Conservation (phyloP, 768 basidiomycete species). For the Tremella mesenterica region DNA sequence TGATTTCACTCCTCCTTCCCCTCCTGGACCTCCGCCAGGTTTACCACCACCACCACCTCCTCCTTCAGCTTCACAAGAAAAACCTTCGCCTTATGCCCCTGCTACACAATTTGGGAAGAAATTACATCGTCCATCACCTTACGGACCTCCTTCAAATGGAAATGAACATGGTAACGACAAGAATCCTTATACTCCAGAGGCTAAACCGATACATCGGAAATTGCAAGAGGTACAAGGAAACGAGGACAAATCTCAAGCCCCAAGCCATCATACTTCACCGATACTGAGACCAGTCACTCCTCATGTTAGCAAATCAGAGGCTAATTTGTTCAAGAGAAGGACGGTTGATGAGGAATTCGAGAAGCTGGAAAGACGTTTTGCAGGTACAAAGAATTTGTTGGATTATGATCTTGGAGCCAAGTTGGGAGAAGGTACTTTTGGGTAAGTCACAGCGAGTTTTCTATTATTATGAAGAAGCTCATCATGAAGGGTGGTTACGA, state of each 20-base stretch:
- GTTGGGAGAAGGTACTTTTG: slow-evolving; percentile 94
- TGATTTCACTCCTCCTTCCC: slow-evolving; percentile 15
- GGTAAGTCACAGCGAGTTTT: slow-evolving; percentile 51
- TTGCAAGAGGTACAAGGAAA: slow-evolving; percentile 35
- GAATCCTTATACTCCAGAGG: slow-evolving; percentile 46
- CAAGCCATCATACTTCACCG: too few relatives aligned
- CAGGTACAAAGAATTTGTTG: slow-evolving; percentile 48
- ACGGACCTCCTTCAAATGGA: slow-evolving; percentile 48
- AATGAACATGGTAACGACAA: too few relatives aligned
- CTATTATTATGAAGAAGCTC: slow-evolving; percentile 3
- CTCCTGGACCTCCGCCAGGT: slow-evolving; percentile 24
- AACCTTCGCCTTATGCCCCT: slow-evolving; percentile 8
- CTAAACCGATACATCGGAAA: slow-evolving; percentile 13
- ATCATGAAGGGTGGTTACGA: slow-evolving; percentile 66
- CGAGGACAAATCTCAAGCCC: not conserved
- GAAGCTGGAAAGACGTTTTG: slow-evolving; percentile 20
- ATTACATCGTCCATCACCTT: slow-evolving; percentile 35
- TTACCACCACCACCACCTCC: slow-evolving; percentile 16
- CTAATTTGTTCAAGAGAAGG: slow-evolving; percentile 1
- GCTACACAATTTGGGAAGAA: slow-evolving; percentile 12
- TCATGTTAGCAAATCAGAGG: too few relatives aligned
- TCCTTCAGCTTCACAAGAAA: slow-evolving; percentile 9
- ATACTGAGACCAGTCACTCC: too few relatives aligned
- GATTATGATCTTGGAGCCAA: slow-evolving; percentile 79
- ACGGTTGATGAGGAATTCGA: slow-evolving; percentile 22